These are phyloP conservation scores for Penicillium diatomitis DNA, from an alignment of 495 filamentous ascomycete genomes.

Conservation along the genomic window DNA sequence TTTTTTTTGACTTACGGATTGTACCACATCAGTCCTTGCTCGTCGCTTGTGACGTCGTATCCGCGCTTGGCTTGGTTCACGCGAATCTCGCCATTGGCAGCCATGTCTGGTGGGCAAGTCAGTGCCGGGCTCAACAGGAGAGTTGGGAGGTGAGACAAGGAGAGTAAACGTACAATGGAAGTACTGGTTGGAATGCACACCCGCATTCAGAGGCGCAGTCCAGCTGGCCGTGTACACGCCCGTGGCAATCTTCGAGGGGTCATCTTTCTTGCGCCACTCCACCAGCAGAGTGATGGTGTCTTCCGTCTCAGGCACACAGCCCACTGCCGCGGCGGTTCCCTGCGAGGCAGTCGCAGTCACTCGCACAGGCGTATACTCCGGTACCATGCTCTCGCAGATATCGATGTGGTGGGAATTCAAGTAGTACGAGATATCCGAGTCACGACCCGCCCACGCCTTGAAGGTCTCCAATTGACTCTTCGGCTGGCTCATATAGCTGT, in stretches of 20 bases:
- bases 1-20: conserved; percentile 51
- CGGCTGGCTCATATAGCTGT: conserved; percentile 93
- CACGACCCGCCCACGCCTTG: conserved; percentile 88
- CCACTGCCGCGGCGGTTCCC: conserved; percentile 62
- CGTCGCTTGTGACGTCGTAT: conserved; percentile 86
- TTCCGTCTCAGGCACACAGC: conserved; percentile 72
- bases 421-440: conserved; percentile 91
- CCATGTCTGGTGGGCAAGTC: conserved; percentile 50
- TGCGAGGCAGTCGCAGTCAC: conserved; percentile 69
- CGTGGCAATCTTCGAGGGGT: conserved; percentile 60
- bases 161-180: conserved; percentile 57
- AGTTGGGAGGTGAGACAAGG: background rate
- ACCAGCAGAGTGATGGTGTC: conserved; percentile 89
- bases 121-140: background rate
- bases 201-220: conserved; percentile 86
- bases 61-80: conserved; percentile 91
- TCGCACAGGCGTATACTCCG: conserved; percentile 64
- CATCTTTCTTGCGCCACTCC: conserved; percentile 69
- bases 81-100: conserved; percentile 69
- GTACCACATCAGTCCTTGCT: conserved; percentile 63
- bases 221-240: conserved; percentile 93
- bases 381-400: conserved; percentile 83
- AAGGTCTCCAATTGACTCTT: conserved; percentile 91
- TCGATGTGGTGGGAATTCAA: conserved; percentile 92
- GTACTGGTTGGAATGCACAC: conserved; percentile 91